A percentile compares a stretch with the other conserved stretches of the same genome.
Conservation (phyloP, 805 yeast species). For the Yamadazyma endophytica region DNA sequence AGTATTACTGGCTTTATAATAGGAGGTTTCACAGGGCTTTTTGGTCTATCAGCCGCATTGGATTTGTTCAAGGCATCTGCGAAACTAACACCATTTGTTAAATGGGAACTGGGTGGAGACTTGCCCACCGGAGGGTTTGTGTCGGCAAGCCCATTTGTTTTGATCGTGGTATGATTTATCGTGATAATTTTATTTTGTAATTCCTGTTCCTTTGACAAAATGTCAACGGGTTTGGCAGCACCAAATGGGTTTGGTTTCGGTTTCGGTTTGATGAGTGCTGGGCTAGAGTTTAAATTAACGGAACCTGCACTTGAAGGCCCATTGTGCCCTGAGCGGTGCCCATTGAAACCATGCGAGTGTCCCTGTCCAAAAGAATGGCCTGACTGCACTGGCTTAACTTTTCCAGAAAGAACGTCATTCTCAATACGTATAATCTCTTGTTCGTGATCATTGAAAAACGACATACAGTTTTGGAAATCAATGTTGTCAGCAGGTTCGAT, state of each 20-base stretch:
- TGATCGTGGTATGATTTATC: conserved; percentile 30
- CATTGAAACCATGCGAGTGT: conserved; percentile 2
- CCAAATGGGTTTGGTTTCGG: conserved; percentile 73
- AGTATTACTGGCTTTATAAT: too few relatives aligned
- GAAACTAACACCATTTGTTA: too few relatives aligned
- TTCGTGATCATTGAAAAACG: conserved; percentile 33
- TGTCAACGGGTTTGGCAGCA: conserved; percentile 80
- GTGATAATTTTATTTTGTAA: conserved; percentile 42
- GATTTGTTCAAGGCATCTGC: too few relatives aligned
- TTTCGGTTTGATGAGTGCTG: conserved; percentile 17
- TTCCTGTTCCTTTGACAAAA: conserved; percentile 59
- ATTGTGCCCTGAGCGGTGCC: conserved; percentile 1
- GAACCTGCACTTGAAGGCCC: too few relatives aligned
- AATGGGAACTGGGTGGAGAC: too few relatives aligned
- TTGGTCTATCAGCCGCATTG: too few relatives aligned
- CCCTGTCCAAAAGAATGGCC: too few relatives aligned
- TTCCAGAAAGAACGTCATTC: conserved; percentile 22
- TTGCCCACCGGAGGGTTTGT: too few relatives aligned
- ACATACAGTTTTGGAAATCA: conserved; percentile 38
- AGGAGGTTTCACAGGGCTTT: too few relatives aligned
- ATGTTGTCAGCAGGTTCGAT: conserved; percentile 37
- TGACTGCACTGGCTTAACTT: conserved; percentile 10
- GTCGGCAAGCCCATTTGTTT: conserved; percentile 12
- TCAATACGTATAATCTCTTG: conserved; percentile 27
- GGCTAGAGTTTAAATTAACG: conserved; percentile 4